Percentiles rank a stretch among this genome's conserved stretches.
phyloP scores from a whole-genome alignment of 495 filamentous ascomycete genomes.

The Podospora australis region DNA sequence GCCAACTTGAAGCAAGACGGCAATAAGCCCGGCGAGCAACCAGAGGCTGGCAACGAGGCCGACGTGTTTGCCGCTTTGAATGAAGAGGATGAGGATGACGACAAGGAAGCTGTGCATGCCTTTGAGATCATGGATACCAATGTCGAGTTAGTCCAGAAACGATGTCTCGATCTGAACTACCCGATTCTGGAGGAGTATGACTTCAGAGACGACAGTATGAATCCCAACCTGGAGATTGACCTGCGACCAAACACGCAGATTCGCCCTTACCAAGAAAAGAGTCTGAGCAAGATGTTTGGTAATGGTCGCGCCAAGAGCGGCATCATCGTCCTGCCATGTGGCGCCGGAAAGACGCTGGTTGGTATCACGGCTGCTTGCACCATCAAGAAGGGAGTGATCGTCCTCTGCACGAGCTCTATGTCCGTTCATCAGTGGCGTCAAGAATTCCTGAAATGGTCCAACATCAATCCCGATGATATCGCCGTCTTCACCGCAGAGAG shows the following conservation, averaged over 20 bases:
- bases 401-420: conserved; percentile 96
- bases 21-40: conserved; percentile 21
- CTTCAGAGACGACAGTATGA: conserved; percentile 87
- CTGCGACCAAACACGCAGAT: conserved; percentile 78
- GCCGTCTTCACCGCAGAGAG: conserved; percentile 92
- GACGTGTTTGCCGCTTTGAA: conserved; percentile 51
- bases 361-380: conserved; percentile 96
- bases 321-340: conserved; percentile 95
- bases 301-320: conserved; percentile 95
- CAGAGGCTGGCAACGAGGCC: conserved; percentile 25
- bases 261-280: conserved; percentile 92
- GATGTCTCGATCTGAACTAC: conserved; percentile 77
- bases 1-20: conserved; percentile 36
- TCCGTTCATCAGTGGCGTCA: conserved; percentile 95
- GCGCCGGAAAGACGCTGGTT: conserved; percentile 94
- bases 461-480: conserved; percentile 88
- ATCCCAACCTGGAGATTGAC: conserved; percentile 88
- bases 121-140: conserved; percentile 77
- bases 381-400: conserved; percentile 91
- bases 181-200: conserved; percentile 96
- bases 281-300: conserved; percentile 97
- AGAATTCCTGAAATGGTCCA: conserved; percentile 96
- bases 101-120: conserved; percentile 83
- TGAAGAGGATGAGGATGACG: conserved; percentile 87
- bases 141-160: conserved; percentile 82